phyloP scores from a whole-genome alignment of 768 basidiomycete genomes.

The Lactarius quietus region DNA sequence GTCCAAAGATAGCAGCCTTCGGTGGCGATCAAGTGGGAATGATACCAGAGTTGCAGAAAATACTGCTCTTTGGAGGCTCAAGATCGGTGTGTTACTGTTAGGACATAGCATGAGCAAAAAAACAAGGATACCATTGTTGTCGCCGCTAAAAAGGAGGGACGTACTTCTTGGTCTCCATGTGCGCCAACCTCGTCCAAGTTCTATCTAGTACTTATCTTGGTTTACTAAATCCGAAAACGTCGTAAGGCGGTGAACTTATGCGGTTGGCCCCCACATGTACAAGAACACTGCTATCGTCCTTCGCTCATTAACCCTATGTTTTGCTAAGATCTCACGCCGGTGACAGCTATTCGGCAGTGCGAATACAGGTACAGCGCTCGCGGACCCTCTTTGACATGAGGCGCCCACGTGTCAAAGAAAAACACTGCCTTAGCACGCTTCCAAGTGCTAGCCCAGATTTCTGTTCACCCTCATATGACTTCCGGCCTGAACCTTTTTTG shows the following conservation, averaged over 20 bases:
- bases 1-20: slow-evolving; percentile 24
- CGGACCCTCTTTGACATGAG: neutral
- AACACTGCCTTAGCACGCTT: neutral
- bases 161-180: no score
- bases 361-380: neutral
- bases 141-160: no score
- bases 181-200: neutral
- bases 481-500: neutral
- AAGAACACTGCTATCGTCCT: neutral
- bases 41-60: no score
- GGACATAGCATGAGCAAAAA: no score
- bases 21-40: neutral
- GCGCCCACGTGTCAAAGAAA: neutral
- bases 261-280: neutral
- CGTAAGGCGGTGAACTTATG: neutral
- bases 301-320: neutral
- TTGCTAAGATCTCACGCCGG: neutral
- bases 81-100: no score
- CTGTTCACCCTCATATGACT: slow-evolving; percentile 2
- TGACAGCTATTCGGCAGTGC: neutral
- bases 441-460: neutral
- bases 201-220: neutral
- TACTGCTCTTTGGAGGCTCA: no score
- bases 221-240: no score
- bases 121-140: no score